Base-by-base conservation (phyloP, 352 stramenopile genomes). In the Pelagophyceae sp. region DNA sequence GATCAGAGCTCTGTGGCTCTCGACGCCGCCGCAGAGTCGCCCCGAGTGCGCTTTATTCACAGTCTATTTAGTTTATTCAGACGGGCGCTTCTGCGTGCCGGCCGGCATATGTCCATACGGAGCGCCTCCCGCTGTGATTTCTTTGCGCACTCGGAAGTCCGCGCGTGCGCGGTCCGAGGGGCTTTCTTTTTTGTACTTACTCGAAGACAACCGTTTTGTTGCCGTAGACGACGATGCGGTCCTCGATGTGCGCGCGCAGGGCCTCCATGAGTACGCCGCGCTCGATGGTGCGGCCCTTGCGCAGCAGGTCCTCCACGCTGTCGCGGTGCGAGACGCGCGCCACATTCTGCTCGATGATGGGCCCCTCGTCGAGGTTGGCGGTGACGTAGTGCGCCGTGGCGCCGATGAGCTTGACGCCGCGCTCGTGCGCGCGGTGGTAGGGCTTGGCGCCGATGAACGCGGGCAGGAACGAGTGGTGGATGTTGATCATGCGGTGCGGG, bases 391-490 rank as follows among this genome's bases (percentile, higher is more conserved):
- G 87, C 15, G 87, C 87, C 31, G 87, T 91, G 27, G 87, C 87
- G 40, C 87, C 87, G 78, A 92, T 89, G 25, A 92, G 79, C 76
- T 92, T 92, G 0, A 92, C 87, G 54, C 87, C 87, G 60, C 87
- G 83, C 69, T 88, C 85, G 77, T 90, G 82, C 3, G 87, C 87
- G 64, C 82, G 79, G 72, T 90, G 85, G 78, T 92, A 90, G 0
- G 87, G 87, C 65, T 76, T 82, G 2, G 75, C 80, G 37, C 87
- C 87, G 35, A 83, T 83, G 76, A 92, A 92, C 0, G 87, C 86
- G 15, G 87, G 87, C 33, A 92, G 77, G 77, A 92, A 91, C 1
- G 84, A 90, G 80, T 92, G 87, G 80, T 92, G 87, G 63, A 92
- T 91, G 75, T 92, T 92, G 65, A 92, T 91, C 29, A 90, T 87